Evolutionary conservation across 129 eudicot species (phyloP).

Genomic region (Pittosporum tobira): DNA sequence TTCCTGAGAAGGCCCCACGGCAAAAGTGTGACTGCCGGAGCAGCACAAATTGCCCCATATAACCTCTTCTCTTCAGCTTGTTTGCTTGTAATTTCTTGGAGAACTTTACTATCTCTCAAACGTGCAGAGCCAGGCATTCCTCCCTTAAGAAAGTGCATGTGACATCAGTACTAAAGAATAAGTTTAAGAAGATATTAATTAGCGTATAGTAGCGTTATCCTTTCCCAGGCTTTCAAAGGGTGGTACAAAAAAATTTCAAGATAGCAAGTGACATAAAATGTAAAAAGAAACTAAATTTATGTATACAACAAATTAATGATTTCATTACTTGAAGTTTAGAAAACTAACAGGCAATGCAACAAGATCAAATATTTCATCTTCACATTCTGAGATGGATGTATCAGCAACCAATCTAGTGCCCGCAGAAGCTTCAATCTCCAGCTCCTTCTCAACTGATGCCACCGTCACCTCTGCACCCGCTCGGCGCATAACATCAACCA

Average conservation of each 20-base stretch:
- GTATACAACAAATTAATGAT: too few relatives aligned
- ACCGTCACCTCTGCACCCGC: slow-evolving; percentile 78
- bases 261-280: neutral
- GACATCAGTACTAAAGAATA: neutral
- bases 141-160: slow-evolving; percentile 40
- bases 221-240: neutral
- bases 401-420: slow-evolving; percentile 83
- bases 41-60: slow-evolving; percentile 94
- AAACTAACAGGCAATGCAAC: slow-evolving; percentile 78
- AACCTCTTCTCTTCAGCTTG: slow-evolving; percentile 85
- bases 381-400: slow-evolving; percentile 48
- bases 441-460: slow-evolving; percentile 84
- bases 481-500: slow-evolving; percentile 70
- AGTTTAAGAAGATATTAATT: neutral
- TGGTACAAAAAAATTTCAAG: neutral
- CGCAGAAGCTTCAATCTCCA: slow-evolving; percentile 72
- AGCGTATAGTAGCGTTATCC: too few relatives aligned
- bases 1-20: slow-evolving; percentile 92
- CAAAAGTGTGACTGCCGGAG: slow-evolving; percentile 93
- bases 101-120: slow-evolving; percentile 64
- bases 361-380: slow-evolving; percentile 55
- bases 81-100: slow-evolving; percentile 58
- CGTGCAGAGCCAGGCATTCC: slow-evolving; percentile 99
- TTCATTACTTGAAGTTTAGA: slow-evolving; percentile 13
- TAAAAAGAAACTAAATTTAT: neutral